phyloP scores from a whole-genome alignment of 345 rosid species.

The Eucalyptus pauciflora region DNA sequence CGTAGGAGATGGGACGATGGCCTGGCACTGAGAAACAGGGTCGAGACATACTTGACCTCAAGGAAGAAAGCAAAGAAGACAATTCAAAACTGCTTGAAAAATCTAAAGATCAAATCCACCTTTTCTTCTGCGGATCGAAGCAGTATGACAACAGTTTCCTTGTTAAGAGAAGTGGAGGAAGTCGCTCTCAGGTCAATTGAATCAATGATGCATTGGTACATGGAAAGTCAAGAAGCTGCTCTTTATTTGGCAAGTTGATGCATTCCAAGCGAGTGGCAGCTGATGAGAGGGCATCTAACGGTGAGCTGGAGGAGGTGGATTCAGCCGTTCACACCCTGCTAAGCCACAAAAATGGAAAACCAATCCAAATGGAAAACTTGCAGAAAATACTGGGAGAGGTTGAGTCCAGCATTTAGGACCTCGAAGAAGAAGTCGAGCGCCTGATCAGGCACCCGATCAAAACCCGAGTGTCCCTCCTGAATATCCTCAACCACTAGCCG shows the following conservation, averaged over 20 bases:
- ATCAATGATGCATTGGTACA: constrained; percentile 21
- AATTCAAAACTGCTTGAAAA: constrained; percentile 17
- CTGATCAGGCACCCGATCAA: constrained; percentile 27
- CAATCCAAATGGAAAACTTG: not conserved
- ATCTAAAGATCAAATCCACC: not conserved
- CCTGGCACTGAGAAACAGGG: not conserved
- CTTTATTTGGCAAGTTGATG: constrained; percentile 21
- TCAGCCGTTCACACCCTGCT: constrained; percentile 3
- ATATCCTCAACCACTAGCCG: constrained; percentile 9
- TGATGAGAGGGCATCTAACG: constrained; percentile 3
- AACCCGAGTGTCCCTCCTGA: constrained; percentile 27
- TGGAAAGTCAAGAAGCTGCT: constrained; percentile 17
- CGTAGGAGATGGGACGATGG: constrained; percentile 1
- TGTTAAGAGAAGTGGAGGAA: constrained; percentile 18
- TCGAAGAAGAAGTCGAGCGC: constrained; percentile 29
- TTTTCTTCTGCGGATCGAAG: not conserved
- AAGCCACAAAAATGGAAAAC: not conserved
- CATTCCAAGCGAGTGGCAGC: constrained; percentile 4
- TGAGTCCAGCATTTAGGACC: constrained; percentile 29
- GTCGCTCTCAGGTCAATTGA: constrained; percentile 9
- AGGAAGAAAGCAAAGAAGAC: constrained; percentile 31
- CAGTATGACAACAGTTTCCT: not conserved
- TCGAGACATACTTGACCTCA: constrained; percentile 22
- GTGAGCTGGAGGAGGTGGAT: constrained; percentile 21
- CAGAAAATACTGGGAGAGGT: constrained; percentile 5